Conservation (phyloP, 169 alveolate genomes). For the Cryptosporidium canis region DNA sequence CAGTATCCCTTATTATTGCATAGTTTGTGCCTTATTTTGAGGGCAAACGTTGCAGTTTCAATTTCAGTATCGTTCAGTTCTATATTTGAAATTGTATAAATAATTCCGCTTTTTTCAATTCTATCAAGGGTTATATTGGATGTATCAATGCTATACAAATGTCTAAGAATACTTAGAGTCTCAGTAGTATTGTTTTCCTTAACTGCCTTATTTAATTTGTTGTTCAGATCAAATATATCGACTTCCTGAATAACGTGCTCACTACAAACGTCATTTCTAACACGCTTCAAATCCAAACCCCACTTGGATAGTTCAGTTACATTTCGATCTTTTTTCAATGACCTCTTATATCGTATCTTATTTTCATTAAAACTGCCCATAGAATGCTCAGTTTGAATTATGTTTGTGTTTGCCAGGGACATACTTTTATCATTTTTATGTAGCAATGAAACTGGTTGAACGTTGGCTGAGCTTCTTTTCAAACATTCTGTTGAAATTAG, state of each 20-base stretch:
- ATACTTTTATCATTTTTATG: not conserved
- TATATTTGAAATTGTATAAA: not conserved
- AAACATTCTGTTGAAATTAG: not conserved
- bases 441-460: not conserved
- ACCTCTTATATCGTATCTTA: not conserved
- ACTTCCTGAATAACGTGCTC: not conserved
- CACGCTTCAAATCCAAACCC: not conserved
- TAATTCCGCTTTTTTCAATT: slow-evolving; percentile 13
- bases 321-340: not conserved
- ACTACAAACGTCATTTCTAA: not conserved
- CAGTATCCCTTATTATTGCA: slow-evolving; percentile 25
- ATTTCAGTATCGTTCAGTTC: not conserved
- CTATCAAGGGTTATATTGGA: not conserved
- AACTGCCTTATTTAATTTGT: not conserved
- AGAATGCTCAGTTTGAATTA: too few species aligned
- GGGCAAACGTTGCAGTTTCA: slow-evolving; percentile 22
- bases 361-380: too few species aligned
- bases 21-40: slow-evolving; percentile 5
- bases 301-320: not conserved
- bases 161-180: slow-evolving; percentile 13
- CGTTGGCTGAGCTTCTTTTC: not conserved
- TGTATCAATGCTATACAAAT: not conserved
- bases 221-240: not conserved
- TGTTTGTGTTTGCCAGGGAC: not conserved
- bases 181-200: slow-evolving; percentile 24